Percentiles rank a stretch among this genome's conserved stretches.
Conservation (phyloP, 202 grass and related monocot species). For the Setaria italica region DNA sequence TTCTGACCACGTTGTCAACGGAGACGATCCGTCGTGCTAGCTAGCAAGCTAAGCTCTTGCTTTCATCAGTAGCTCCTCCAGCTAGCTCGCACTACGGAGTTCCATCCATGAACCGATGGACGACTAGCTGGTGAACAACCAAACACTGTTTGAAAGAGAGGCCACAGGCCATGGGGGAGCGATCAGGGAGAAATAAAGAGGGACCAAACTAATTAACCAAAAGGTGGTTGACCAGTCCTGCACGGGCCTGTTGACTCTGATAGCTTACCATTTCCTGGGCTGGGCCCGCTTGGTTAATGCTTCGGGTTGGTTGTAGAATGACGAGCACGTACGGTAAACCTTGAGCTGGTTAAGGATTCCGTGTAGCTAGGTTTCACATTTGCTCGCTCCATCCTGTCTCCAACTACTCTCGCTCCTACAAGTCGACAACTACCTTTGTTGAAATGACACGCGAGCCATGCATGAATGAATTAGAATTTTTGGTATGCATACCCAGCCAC, state of each 20-base stretch:
- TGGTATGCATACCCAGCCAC: not conserved
- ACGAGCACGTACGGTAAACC: no score
- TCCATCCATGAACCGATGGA: not conserved
- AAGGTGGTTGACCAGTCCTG: not conserved
- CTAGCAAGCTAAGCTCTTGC: no score
- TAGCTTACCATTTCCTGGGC: no score
- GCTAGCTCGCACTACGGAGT: not conserved
- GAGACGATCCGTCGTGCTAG: not conserved
- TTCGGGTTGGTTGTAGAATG: not conserved
- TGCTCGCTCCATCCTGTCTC: not conserved
- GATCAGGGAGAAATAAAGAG: not conserved
- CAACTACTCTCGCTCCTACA: not conserved
- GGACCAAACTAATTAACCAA: not conserved
- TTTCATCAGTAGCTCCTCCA: not conserved
- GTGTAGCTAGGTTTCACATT: not conserved
- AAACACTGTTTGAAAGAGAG: not conserved
- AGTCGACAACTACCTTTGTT: not conserved
- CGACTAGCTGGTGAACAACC: not conserved
- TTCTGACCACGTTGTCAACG: not conserved
- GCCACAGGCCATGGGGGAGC: no score
- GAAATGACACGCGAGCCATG: not conserved
- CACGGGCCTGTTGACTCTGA: no score
- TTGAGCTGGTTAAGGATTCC: no score
- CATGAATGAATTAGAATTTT: not conserved
- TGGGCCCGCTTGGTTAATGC: no score